Conservation (phyloP, 768 basidiomycete species). For the Amylocystis lapponica region DNA sequence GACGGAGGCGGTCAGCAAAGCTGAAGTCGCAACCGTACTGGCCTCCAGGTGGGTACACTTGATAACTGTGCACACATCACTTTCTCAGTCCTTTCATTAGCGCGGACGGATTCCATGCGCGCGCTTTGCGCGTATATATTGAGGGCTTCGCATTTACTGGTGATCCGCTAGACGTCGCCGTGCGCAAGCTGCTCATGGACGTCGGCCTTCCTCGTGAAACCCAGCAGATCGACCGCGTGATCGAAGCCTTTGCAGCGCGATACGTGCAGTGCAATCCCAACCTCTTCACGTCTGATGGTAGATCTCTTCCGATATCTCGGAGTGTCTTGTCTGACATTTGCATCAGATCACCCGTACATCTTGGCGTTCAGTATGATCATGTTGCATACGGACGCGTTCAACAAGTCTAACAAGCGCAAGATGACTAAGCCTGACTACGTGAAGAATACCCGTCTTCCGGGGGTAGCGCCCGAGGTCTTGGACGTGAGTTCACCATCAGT, state of each 20-base stretch:
- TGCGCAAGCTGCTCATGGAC: slow-evolving; percentile 87
- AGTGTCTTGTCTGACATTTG: not conserved
- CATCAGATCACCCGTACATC: slow-evolving; percentile 89
- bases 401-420: slow-evolving; percentile 94
- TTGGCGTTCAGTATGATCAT: slow-evolving; percentile 97
- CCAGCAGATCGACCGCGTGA: slow-evolving; percentile 96
- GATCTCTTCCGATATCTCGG: slow-evolving; percentile 9
- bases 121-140: slow-evolving; percentile 69
- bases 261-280: slow-evolving; percentile 81
- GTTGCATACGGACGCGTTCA: slow-evolving; percentile 98
- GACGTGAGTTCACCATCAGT: slow-evolving; percentile 75
- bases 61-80: not conserved
- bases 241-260: slow-evolving; percentile 87
- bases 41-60: slow-evolving; percentile 63
- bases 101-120: slow-evolving; percentile 60
- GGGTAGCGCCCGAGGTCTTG: slow-evolving; percentile 74
- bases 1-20: slow-evolving; percentile 56
- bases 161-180: slow-evolving; percentile 86
- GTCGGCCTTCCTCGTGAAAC: slow-evolving; percentile 91
- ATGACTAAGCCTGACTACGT: slow-evolving; percentile 96
- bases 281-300: slow-evolving; percentile 75
- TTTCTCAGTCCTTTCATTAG: too few species aligned
- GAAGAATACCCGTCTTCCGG: slow-evolving; percentile 85
- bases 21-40: slow-evolving; percentile 74
- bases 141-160: slow-evolving; percentile 69